These are phyloP conservation scores for Chaetomium globosum DNA, from an alignment of 2,329 filamentous ascomycete species.

Conservation along the genomic window DNA sequence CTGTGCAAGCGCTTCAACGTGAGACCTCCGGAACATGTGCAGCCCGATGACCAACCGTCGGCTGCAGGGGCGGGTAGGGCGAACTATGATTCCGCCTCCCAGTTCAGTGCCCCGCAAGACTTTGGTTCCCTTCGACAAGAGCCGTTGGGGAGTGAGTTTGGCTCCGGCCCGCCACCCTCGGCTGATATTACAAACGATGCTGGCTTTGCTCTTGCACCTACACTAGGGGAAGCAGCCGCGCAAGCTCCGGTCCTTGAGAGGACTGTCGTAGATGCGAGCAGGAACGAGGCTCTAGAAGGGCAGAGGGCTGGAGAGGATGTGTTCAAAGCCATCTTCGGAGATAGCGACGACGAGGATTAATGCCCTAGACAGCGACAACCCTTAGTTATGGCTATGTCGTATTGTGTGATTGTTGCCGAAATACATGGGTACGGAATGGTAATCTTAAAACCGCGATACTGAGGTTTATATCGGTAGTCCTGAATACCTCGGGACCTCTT, in stretches of 20 bases:
- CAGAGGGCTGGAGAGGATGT: slow-evolving; percentile 76
- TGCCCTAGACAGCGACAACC: neutral
- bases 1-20: slow-evolving; percentile 96
- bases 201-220: neutral
- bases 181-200: slow-evolving; percentile 8
- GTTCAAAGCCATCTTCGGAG: slow-evolving; percentile 91
- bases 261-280: slow-evolving; percentile 66
- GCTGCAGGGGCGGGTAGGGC: slow-evolving; percentile 27
- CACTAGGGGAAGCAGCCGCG: slow-evolving; percentile 22
- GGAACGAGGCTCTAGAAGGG: slow-evolving; percentile 77
- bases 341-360: slow-evolving; percentile 68
- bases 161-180: slow-evolving; percentile 10
- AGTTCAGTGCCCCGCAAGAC: slow-evolving; percentile 31
- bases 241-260: slow-evolving; percentile 24
- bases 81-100: slow-evolving; percentile 30
- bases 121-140: slow-evolving; percentile 25
- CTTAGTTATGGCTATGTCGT: neutral
- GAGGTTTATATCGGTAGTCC: neutral
- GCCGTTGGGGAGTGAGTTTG: slow-evolving; percentile 26
- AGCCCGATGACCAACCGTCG: slow-evolving; percentile 52
- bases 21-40: slow-evolving; percentile 70
- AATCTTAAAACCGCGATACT: neutral
- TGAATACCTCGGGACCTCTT: neutral
- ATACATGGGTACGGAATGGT: neutral
- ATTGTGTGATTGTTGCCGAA: neutral